phyloP scores from a whole-genome alignment of 768 basidiomycete species.

The Naganishia vaughanmartiniae region DNA sequence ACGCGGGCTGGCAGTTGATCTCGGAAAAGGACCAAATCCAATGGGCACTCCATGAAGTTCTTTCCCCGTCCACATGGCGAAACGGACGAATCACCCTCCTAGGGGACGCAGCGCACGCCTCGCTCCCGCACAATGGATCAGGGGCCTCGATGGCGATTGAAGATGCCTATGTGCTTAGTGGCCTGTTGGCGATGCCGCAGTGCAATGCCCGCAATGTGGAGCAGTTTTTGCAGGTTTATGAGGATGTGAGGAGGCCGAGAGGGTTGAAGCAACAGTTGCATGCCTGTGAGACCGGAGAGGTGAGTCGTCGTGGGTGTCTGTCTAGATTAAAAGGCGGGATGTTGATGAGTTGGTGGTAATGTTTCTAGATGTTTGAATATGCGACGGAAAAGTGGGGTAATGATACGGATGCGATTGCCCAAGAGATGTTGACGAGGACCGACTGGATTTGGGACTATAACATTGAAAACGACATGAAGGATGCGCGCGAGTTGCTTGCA shows the following conservation, averaged over 20 bases:
- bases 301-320: background rate
- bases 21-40: constrained; percentile 22
- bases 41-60: constrained; percentile 29
- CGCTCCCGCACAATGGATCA: constrained; percentile 26
- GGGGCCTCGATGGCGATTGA: constrained; percentile 30
- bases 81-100: constrained; percentile 21
- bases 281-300: constrained; percentile 32
- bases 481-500: constrained; percentile 1
- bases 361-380: constrained; percentile 28
- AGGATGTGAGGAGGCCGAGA: constrained; percentile 23
- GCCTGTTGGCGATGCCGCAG: constrained; percentile 11
- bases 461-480: constrained; percentile 21
- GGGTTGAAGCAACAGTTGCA: constrained; percentile 20
- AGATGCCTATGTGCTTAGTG: constrained; percentile 26
- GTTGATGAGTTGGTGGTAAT: background rate
- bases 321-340: too few relatives aligned
- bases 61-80: constrained; percentile 25
- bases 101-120: constrained; percentile 27
- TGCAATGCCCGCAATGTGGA: constrained; percentile 25
- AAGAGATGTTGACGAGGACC: constrained; percentile 27
- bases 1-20: background rate
- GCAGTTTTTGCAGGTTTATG: constrained; percentile 26
- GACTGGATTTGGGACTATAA: constrained; percentile 32
- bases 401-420: constrained; percentile 23
- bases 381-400: constrained; percentile 11